Evolutionary conservation across 2,329 filamentous ascomycete species (phyloP).

Genomic region (Cladophialophora bantiana): DNA sequence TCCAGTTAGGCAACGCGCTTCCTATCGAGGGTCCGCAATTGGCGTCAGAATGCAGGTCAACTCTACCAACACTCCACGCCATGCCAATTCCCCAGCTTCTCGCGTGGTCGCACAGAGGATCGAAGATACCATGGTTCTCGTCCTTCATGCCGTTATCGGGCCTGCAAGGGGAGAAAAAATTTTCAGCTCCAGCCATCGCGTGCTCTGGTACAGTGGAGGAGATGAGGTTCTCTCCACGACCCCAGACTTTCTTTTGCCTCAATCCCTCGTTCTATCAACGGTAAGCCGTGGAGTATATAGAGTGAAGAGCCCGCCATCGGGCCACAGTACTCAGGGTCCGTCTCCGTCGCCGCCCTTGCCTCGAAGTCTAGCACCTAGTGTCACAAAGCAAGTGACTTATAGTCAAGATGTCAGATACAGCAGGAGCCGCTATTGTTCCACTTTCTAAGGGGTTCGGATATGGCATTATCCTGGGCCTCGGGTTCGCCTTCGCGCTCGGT

Average conservation of each 20-base stretch:
- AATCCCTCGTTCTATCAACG: slow-evolving; percentile 1
- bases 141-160: slow-evolving; percentile 24
- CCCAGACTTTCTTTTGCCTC: slow-evolving; percentile 19
- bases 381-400: background rate
- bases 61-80: slow-evolving; percentile 8
- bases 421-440: slow-evolving; percentile 29
- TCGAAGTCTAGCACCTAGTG: background rate
- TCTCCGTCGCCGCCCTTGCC: background rate
- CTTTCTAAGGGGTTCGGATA: slow-evolving; percentile 67
- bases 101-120: slow-evolving; percentile 3
- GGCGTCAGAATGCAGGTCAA: slow-evolving; percentile 11
- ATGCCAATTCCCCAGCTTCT: background rate
- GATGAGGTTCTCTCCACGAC: slow-evolving; percentile 20
- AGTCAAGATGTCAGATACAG: slow-evolving; percentile 27
- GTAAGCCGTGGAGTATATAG: slow-evolving; percentile 1
- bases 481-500: slow-evolving; percentile 75
- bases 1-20: slow-evolving; percentile 25
- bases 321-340: background rate
- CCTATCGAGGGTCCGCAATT: slow-evolving; percentile 9
- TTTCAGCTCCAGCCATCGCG: slow-evolving; percentile 18
- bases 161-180: slow-evolving; percentile 6
- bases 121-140: slow-evolving; percentile 8
- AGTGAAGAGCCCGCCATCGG: background rate
- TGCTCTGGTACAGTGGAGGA: background rate
- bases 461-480: slow-evolving; percentile 77